A percentile compares a stretch with the other conserved stretches of the same genome.
Conservation (phyloP, 2,329 filamentous ascomycete genomes). For the Emericellopsis cladophorae region DNA sequence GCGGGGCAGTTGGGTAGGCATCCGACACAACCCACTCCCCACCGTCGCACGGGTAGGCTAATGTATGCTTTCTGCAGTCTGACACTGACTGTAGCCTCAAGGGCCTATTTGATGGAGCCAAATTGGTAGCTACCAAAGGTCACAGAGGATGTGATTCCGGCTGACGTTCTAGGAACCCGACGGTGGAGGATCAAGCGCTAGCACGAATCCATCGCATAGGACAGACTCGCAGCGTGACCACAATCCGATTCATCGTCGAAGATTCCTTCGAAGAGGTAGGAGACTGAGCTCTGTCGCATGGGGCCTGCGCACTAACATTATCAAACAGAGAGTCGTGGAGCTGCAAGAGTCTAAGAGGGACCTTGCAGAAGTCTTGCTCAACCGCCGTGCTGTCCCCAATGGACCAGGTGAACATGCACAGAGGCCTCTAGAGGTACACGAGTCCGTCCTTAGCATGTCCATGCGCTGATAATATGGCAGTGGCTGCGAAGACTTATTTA, state of each 20-base stretch:
- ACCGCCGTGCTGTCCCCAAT: neutral
- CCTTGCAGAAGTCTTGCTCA: neutral
- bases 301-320: neutral
- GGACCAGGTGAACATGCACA: neutral
- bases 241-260: slow-evolving; percentile 19
- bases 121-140: slow-evolving; percentile 20
- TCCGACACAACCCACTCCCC: neutral
- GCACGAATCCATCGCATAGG: slow-evolving; percentile 21
- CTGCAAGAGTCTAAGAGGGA: neutral
- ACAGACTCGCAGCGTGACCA: slow-evolving; percentile 19
- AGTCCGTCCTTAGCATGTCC: too few species aligned
- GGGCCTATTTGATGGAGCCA: slow-evolving; percentile 36
- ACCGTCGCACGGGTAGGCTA: neutral
- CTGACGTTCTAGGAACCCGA: slow-evolving; percentile 19
- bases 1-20: slow-evolving; percentile 36
- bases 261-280: slow-evolving; percentile 21
- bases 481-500: too few species aligned
- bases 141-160: neutral
- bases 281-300: neutral
- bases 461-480: too few species aligned
- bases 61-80: slow-evolving; percentile 15
- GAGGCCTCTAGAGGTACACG: too few species aligned
- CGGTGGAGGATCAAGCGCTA: slow-evolving; percentile 26
- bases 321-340: neutral
- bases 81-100: slow-evolving; percentile 31